Conservation (phyloP, 768 basidiomycete genomes). For the Leccinum variicolor region DNA sequence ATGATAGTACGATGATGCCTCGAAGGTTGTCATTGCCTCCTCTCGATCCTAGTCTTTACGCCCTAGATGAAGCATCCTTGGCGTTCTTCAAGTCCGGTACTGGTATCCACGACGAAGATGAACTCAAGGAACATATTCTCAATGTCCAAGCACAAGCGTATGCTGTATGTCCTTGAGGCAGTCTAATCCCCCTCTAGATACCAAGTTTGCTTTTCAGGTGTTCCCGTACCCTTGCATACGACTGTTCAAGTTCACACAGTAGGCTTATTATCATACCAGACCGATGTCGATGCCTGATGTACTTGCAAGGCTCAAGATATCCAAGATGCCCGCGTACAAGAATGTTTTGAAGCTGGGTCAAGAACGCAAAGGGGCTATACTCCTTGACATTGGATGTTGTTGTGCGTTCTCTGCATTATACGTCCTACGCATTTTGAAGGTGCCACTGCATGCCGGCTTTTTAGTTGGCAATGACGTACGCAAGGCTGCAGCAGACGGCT, state of each 20-base stretch:
- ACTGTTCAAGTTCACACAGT: slow-evolving; percentile 17
- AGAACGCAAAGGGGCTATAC: slow-evolving; percentile 34
- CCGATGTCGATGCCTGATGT: neutral
- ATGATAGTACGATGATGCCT: too few species aligned
- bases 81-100: slow-evolving; percentile 30
- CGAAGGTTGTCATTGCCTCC: too few species aligned
- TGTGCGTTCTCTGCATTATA: slow-evolving; percentile 27
- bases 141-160: slow-evolving; percentile 33
- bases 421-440: neutral
- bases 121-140: slow-evolving; percentile 33
- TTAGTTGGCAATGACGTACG: slow-evolving; percentile 41
- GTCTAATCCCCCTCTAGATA: neutral
- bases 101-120: slow-evolving; percentile 28
- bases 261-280: neutral
- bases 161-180: slow-evolving; percentile 19
- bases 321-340: slow-evolving; percentile 18
- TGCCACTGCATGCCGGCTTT: neutral
- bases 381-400: slow-evolving; percentile 47
- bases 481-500: slow-evolving; percentile 41
- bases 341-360: slow-evolving; percentile 34
- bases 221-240: slow-evolving; percentile 24
- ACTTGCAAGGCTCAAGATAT: slow-evolving; percentile 20
- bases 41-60: slow-evolving; percentile 18
- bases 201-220: slow-evolving; percentile 11
- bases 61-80: slow-evolving; percentile 5